These are phyloP conservation scores for Verticillium dahliae DNA, from an alignment of 2,329 filamentous ascomycete genomes.

Conservation along the genomic window DNA sequence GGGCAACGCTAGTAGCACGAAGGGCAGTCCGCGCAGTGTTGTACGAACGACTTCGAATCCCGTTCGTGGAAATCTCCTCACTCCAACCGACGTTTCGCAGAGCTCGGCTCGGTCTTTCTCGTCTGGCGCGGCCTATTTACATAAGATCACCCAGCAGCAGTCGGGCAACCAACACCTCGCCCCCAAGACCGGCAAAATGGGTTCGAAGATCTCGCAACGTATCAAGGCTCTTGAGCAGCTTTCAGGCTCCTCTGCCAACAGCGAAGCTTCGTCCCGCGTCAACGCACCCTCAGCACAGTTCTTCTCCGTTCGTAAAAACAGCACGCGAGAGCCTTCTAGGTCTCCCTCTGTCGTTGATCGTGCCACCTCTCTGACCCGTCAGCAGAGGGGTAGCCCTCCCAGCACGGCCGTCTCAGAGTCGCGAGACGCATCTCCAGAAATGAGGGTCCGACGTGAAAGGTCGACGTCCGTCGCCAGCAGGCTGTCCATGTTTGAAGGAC, in stretches of 20 bases:
- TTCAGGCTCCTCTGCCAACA: conserved; percentile 34
- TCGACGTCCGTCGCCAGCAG: conserved; percentile 50
- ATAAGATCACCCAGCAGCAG: conserved; percentile 47
- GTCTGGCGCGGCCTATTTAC: conserved; percentile 48
- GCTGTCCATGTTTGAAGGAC: conserved; percentile 47
- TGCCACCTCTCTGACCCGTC: conserved; percentile 28
- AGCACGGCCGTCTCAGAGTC: conserved; percentile 30
- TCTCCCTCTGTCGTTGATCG: conserved; percentile 40
- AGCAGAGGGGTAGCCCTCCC: conserved; percentile 19
- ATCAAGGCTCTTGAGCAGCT: conserved; percentile 90
- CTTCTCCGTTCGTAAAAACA: conserved; percentile 48
- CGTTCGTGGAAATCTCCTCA: conserved; percentile 36
- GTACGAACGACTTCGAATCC: conserved; percentile 29
- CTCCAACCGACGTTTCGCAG: conserved; percentile 38
- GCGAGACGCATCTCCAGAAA: conserved; percentile 40
- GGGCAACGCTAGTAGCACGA: conserved; percentile 8
- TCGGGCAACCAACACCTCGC: conserved; percentile 34
- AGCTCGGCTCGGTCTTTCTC: conserved; percentile 47
- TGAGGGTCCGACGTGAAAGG: conserved; percentile 32
- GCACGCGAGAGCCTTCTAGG: conserved; percentile 31
- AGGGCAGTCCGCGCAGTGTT: conserved; percentile 28
- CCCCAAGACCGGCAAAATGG: conserved; percentile 73
- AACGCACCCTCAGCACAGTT: conserved; percentile 43
- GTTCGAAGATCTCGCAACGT: conserved; percentile 85
- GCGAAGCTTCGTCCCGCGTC: conserved; percentile 15